Evolutionary conservation across 371 early-diverging fungal species (phyloP).

Genomic region (Rhizopus arrhizus): DNA sequence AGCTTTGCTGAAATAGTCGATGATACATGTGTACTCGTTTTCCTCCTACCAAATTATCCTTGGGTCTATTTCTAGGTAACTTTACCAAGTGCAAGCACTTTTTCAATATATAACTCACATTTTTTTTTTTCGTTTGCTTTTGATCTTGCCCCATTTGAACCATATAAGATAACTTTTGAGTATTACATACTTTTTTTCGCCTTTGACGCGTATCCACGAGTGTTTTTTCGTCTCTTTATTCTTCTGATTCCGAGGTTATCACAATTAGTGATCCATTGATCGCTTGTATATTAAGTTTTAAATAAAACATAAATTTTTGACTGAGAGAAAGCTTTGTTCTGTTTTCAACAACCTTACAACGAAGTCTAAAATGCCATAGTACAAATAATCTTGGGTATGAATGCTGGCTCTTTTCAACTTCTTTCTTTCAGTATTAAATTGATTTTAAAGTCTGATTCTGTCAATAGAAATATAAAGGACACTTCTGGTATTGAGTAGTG

Average conservation of each 20-base stretch:
- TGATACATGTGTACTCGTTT: slow-evolving; percentile 10
- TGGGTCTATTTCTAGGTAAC: not conserved
- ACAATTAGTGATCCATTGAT: no score
- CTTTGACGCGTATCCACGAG: no score
- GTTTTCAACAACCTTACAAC: not conserved
- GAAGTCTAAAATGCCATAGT: not conserved
- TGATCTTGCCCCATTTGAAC: slow-evolving; percentile 2
- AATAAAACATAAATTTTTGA: no score
- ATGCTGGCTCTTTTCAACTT: not conserved
- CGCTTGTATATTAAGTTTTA: no score
- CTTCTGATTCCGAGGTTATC: no score
- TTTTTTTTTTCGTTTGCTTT: slow-evolving; percentile 8
- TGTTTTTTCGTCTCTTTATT: no score
- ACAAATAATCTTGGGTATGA: no score
- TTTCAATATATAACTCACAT: slow-evolving; percentile 1
- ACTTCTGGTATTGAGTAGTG: no score
- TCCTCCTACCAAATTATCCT: not conserved
- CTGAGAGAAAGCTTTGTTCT: no score
- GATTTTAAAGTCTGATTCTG: no score
- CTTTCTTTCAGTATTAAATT: not conserved
- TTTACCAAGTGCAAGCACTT: not conserved
- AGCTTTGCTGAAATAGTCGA: slow-evolving; percentile 6
- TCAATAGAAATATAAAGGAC: no score
- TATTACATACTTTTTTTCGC: not conserved
- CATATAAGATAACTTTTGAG: not conserved